Evolutionary conservation across 257 asterid species (phyloP).

Genomic region (Salvia miltiorrhiza): DNA sequence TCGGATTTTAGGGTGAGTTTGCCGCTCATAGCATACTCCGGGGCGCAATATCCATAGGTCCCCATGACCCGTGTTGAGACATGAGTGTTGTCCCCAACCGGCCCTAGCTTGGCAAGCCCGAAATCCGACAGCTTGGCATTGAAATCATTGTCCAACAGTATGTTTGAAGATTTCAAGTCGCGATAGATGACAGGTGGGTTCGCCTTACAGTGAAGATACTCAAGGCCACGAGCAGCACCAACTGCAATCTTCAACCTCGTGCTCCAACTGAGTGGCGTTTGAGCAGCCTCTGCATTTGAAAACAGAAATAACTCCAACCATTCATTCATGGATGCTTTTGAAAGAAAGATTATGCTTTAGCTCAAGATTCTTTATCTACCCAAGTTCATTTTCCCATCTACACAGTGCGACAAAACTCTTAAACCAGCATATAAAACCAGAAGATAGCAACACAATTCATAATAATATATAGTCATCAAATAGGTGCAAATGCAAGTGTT

Average conservation of each 20-base stretch:
- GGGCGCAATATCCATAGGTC: slow-evolving; percentile 89
- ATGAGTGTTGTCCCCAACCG: slow-evolving; percentile 85
- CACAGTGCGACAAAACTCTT: neutral
- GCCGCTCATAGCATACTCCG: slow-evolving; percentile 87
- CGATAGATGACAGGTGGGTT: slow-evolving; percentile 91
- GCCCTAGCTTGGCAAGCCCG: slow-evolving; percentile 89
- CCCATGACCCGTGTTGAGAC: slow-evolving; percentile 98
- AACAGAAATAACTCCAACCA: neutral
- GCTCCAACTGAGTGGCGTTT: slow-evolving; percentile 67
- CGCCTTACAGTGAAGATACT: slow-evolving; percentile 79
- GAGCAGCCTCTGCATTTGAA: slow-evolving; percentile 45
- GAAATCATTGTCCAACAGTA: slow-evolving; percentile 74
- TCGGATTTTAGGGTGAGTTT: slow-evolving; percentile 84
- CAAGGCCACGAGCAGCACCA: slow-evolving; percentile 85
- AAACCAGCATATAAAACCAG: neutral
- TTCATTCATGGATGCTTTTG: neutral
- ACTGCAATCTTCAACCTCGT: slow-evolving; percentile 77
- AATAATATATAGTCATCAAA: neutral
- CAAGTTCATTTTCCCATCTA: neutral
- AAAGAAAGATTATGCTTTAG: neutral
- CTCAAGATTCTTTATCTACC: neutral
- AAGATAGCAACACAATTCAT: neutral
- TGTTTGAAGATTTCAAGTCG: slow-evolving; percentile 77
- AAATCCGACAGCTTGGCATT: slow-evolving; percentile 82
- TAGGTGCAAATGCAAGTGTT: too few species aligned